phyloP scores from a whole-genome alignment of 345 rosid species.

The Sisymbrium altissimum region DNA sequence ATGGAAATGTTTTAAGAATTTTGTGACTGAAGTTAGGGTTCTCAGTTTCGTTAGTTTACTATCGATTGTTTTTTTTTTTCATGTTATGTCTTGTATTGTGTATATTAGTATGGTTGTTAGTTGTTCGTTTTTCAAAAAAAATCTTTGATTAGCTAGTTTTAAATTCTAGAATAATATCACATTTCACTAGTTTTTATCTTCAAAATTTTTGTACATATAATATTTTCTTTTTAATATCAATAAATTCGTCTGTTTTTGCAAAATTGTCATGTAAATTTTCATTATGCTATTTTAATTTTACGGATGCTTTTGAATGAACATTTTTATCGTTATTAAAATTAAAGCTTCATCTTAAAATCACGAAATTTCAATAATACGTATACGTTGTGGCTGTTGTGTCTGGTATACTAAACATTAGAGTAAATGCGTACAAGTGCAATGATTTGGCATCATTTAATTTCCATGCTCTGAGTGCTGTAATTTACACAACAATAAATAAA shows the following conservation, averaged over 20 bases:
- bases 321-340: background rate
- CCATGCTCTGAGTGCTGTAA: slow-evolving; percentile 21
- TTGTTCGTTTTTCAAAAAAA: background rate
- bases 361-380: background rate
- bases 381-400: background rate
- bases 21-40: too few relatives aligned
- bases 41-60: too few relatives aligned
- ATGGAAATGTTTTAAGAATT: too few relatives aligned
- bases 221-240: background rate
- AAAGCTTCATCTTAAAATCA: background rate
- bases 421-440: slow-evolving; percentile 1
- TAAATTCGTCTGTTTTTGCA: background rate
- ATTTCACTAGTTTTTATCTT: background rate
- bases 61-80: too few relatives aligned
- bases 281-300: background rate
- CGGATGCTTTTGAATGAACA: background rate
- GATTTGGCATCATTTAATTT: slow-evolving; percentile 18
- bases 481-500: background rate
- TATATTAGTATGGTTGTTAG: background rate
- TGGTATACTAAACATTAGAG: background rate
- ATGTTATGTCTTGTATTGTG: too few relatives aligned
- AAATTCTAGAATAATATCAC: background rate
- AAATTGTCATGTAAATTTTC: background rate
- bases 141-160: background rate
- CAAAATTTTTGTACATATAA: background rate